A percentile compares a stretch with the other conserved stretches of the same genome.
Evolutionary conservation across 2,329 filamentous ascomycete genomes (phyloP).

Genomic region (Blastomyces silverae): DNA sequence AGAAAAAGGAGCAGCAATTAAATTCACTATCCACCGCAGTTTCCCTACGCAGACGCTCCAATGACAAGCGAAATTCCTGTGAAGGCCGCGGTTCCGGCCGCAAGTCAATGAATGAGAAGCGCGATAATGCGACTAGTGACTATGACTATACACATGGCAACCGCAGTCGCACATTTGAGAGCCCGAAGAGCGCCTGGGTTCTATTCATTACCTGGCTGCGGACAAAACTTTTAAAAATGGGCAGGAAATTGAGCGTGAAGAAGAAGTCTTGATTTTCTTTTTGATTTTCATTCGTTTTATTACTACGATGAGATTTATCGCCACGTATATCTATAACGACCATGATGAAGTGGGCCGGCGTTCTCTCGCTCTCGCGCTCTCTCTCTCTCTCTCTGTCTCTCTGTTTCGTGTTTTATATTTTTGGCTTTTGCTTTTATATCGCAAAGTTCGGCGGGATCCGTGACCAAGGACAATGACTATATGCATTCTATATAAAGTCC

Average conservation of each 20-base stretch:
- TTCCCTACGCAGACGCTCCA: background rate
- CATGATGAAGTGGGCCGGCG: background rate
- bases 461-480: background rate
- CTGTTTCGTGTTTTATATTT: background rate
- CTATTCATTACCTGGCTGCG: slow-evolving; percentile 52
- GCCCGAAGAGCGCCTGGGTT: slow-evolving; percentile 41
- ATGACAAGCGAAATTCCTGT: slow-evolving; percentile 4
- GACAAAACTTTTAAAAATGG: slow-evolving; percentile 49
- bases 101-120: slow-evolving; percentile 5
- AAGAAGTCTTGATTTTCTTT: slow-evolving; percentile 19
- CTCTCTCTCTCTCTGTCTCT: background rate
- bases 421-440: background rate
- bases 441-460: slow-evolving; percentile 10
- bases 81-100: slow-evolving; percentile 6
- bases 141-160: background rate
- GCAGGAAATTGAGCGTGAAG: slow-evolving; percentile 29
- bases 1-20: slow-evolving; percentile 32
- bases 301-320: background rate
- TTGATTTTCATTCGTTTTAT: background rate
- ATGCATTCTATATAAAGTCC: background rate
- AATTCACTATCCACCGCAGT: background rate
- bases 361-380: background rate
- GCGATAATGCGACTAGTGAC: background rate
- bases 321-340: background rate
- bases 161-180: slow-evolving; percentile 18